These are phyloP conservation scores for Skeletonema potamos DNA, from an alignment of 108 stramenopile genomes.

Conservation along the genomic window DNA sequence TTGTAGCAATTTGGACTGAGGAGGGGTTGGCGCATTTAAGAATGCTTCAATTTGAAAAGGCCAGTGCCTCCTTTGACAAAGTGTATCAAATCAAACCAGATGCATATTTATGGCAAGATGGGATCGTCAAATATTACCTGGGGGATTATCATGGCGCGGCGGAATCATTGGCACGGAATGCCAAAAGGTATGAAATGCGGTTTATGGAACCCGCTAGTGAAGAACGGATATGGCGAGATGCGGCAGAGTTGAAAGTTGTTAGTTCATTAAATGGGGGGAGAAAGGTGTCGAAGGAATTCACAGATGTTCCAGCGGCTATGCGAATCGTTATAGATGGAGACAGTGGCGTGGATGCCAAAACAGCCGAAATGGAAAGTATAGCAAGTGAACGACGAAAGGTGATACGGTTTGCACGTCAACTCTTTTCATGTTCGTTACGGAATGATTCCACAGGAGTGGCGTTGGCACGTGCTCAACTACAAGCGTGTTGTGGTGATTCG, in stretches of 20 bases:
- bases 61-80: constrained; percentile 51
- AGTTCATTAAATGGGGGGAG: constrained; percentile 27
- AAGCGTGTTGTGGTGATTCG: constrained; percentile 52
- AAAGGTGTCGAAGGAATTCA: constrained; percentile 1
- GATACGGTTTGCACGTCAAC: constrained; percentile 57
- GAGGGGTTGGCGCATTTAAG: constrained; percentile 64
- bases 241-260: constrained; percentile 59
- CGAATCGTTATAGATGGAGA: constrained; percentile 5
- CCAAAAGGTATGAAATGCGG: constrained; percentile 54
- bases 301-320: constrained; percentile 9
- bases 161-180: constrained; percentile 59
- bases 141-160: constrained; percentile 57
- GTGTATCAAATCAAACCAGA: constrained; percentile 73
- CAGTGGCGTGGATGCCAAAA: constrained; percentile 8
- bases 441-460: constrained; percentile 43
- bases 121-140: constrained; percentile 74
- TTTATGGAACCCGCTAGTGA: constrained; percentile 70
- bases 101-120: constrained; percentile 81
- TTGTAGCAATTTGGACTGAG: constrained; percentile 54
- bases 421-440: constrained; percentile 59
- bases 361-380: constrained; percentile 22
- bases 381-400: constrained; percentile 51
- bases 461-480: constrained; percentile 61
- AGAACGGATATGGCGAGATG: constrained; percentile 86
- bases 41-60: constrained; percentile 59